A percentile compares a stretch with the other conserved stretches of the same genome.
phyloP scores from a whole-genome alignment of 495 filamentous ascomycete species.

The Mycothermus thermophilus region DNA sequence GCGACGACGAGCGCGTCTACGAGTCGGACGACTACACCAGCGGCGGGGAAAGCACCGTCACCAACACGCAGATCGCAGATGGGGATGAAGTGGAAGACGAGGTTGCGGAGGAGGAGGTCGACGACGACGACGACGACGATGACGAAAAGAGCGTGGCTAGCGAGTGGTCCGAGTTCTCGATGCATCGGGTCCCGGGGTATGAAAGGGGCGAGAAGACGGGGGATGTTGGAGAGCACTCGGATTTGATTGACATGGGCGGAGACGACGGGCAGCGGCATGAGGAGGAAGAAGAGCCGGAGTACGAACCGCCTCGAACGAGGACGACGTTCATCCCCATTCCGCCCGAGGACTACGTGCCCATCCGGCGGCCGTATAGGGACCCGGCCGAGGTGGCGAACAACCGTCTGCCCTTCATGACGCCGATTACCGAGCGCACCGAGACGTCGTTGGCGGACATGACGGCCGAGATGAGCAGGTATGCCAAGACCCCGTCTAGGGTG shows the following conservation, averaged over 20 bases:
- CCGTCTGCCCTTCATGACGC: constrained; percentile 93
- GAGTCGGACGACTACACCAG: constrained; percentile 69
- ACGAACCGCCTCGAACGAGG: constrained; percentile 28
- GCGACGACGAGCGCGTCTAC: constrained; percentile 52
- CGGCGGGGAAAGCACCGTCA: constrained; percentile 69
- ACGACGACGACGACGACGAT: constrained; percentile 43
- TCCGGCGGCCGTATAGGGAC: constrained; percentile 62
- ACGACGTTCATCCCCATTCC: constrained; percentile 51
- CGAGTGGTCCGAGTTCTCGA: constrained; percentile 78
- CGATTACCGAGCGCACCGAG: constrained; percentile 91
- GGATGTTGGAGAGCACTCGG: constrained; percentile 16
- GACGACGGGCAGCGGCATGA: constrained; percentile 7
- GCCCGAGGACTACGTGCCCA: constrained; percentile 70
- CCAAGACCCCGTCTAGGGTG: constrained; percentile 60
- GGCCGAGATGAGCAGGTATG: constrained; percentile 41
- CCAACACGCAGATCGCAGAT: constrained; percentile 37
- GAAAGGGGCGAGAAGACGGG: constrained; percentile 11
- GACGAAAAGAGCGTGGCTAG: constrained; percentile 47
- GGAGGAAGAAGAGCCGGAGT: constrained; percentile 21
- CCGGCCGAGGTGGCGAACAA: constrained; percentile 65
- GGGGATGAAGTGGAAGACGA: constrained; percentile 20
- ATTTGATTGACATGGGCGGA: constrained; percentile 23
- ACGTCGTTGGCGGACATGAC: constrained; percentile 52
- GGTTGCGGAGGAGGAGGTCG: constrained; percentile 32
- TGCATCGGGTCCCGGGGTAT: constrained; percentile 48